These are phyloP conservation scores for Dryadomyces sulphureus DNA, from an alignment of 2,329 filamentous ascomycete genomes.

Conservation along the genomic window DNA sequence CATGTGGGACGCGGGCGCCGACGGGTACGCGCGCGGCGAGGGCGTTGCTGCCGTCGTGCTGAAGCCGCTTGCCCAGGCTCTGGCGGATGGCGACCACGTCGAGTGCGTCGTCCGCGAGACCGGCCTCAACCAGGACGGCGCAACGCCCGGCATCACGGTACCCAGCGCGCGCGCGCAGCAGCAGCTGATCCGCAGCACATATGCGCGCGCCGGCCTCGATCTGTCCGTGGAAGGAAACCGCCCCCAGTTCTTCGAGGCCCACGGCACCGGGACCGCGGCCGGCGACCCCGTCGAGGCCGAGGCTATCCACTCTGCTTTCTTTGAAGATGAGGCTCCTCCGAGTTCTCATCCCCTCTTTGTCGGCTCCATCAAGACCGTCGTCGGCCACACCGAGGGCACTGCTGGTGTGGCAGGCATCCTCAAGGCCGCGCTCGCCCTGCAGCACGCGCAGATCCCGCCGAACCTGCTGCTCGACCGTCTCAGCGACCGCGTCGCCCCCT, in stretches of 20 bases:
- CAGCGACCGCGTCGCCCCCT: conserved; percentile 14
- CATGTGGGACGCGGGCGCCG: conserved; percentile 21
- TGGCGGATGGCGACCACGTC: conserved; percentile 21
- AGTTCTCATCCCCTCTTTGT: conserved; percentile 14
- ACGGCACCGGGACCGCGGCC: conserved; percentile 26
- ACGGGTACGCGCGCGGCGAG: conserved; percentile 31
- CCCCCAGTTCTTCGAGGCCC: conserved; percentile 13
- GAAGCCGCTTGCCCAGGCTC: conserved; percentile 21
- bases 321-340: conserved; percentile 10
- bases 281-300: conserved; percentile 26
- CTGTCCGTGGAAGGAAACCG: conserved; percentile 11
- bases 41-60: conserved; percentile 24
- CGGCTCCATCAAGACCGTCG: conserved; percentile 15
- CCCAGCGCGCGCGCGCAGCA: conserved; percentile 22
- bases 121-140: conserved; percentile 22
- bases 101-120: conserved; percentile 17
- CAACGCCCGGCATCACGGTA: conserved; percentile 20
- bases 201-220: conserved; percentile 22
- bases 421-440: conserved; percentile 17
- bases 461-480: conserved; percentile 15
- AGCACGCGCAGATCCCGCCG: conserved; percentile 17
- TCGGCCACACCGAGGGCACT: conserved; percentile 14
- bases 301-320: conserved; percentile 20
- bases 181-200: conserved; percentile 22
- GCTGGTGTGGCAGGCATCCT: conserved; percentile 16